Evolutionary conservation across 1,139 yeast genomes (phyloP).

Genomic region (Taphrina betulina): DNA sequence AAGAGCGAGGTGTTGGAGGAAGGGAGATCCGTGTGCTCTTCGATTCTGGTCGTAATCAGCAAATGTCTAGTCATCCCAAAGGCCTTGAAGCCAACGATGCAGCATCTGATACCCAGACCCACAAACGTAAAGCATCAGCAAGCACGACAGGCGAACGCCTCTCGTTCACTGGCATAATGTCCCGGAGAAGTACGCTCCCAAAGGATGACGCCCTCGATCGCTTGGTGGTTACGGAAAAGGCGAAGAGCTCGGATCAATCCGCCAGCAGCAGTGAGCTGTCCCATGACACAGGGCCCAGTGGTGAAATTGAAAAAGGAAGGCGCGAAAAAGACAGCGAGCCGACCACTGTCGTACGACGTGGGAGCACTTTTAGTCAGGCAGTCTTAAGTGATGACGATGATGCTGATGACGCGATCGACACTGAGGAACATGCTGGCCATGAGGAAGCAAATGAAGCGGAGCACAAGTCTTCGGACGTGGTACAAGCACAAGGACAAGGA

Average conservation of each 20-base stretch:
- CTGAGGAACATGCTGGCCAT: slow-evolving; percentile 9
- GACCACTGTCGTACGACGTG: too few relatives aligned
- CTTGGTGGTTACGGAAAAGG: too few relatives aligned
- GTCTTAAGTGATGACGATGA: too few relatives aligned
- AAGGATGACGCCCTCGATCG: background rate
- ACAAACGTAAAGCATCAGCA: background rate
- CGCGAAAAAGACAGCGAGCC: too few relatives aligned
- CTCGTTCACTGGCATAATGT: background rate
- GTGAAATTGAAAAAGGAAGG: too few relatives aligned
- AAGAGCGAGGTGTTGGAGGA: slow-evolving; percentile 35
- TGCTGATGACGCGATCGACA: too few relatives aligned
- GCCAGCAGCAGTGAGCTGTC: too few relatives aligned
- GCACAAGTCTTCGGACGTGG: too few relatives aligned
- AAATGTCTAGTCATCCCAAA: background rate
- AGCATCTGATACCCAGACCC: background rate
- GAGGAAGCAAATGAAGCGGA: slow-evolving; percentile 1
- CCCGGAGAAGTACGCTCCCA: background rate
- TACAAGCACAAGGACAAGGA: too few relatives aligned
- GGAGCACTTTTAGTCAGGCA: too few relatives aligned
- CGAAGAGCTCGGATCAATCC: too few relatives aligned
- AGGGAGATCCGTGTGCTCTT: slow-evolving; percentile 34
- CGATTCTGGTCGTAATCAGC: slow-evolving; percentile 19
- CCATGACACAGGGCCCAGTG: too few relatives aligned
- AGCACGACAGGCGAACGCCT: slow-evolving; percentile 3
- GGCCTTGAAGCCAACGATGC: background rate